A percentile compares a stretch with the other conserved stretches of the same genome.
Evolutionary conservation across 208 protist species (phyloP).

Genomic region (Trypanosoma boissoni): DNA sequence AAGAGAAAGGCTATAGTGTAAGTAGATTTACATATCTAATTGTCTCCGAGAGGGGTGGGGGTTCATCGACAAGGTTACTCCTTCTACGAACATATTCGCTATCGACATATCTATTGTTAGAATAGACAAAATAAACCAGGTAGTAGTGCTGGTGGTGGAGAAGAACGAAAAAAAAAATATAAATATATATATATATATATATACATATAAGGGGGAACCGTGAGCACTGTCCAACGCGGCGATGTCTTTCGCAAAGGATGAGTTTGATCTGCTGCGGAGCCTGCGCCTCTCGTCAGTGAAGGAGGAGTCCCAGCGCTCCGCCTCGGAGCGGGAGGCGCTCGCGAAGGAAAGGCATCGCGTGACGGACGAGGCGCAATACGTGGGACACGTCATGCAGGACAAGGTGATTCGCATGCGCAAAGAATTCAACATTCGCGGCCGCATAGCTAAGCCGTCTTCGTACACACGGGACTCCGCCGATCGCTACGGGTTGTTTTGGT

Average conservation of each 20-base stretch:
- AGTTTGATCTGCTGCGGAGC: constrained; percentile 21
- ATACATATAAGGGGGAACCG: neutral
- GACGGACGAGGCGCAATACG: constrained; percentile 18
- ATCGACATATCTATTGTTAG: no score
- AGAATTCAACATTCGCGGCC: constrained; percentile 11
- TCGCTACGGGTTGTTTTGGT: constrained; percentile 21
- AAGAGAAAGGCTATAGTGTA: no score
- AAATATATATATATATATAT: constrained; percentile 1
- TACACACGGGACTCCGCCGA: constrained; percentile 11
- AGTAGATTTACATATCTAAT: no score
- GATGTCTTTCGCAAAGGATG: neutral
- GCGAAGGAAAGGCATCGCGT: neutral
- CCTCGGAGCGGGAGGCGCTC: constrained; percentile 4
- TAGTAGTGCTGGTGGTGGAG: no score
- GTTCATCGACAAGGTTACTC: no score
- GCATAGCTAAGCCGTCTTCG: constrained; percentile 7
- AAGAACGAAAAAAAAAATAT: neutral
- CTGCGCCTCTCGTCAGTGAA: constrained; percentile 17
- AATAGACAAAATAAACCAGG: no score
- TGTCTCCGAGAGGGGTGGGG: neutral
- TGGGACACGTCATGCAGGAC: constrained; percentile 10
- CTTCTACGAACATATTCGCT: no score
- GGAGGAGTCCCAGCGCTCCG: constrained; percentile 11
- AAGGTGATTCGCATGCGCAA: constrained; percentile 13
- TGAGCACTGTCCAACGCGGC: no score